Evolutionary conservation across 208 protist species (phyloP).

Genomic region (Trypanosoma congolense): DNA sequence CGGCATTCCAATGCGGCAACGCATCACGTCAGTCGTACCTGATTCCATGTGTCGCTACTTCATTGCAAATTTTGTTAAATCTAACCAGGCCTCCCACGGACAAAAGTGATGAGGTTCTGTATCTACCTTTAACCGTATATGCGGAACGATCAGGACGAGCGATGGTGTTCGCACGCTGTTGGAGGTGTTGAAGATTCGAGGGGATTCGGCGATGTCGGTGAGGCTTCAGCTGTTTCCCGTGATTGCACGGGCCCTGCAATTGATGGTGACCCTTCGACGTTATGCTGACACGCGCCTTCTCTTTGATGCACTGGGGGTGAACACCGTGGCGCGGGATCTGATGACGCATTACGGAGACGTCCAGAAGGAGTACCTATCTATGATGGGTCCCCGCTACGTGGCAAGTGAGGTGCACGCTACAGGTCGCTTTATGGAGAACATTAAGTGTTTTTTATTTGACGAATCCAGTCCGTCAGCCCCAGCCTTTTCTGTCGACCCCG

Average conservation of each 20-base stretch:
- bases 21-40: slow-evolving; percentile 65
- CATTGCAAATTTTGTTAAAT: slow-evolving; percentile 75
- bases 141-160: slow-evolving; percentile 57
- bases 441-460: slow-evolving; percentile 66
- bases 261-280: slow-evolving; percentile 67
- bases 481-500: slow-evolving; percentile 34
- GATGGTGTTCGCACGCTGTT: slow-evolving; percentile 77
- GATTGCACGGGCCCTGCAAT: slow-evolving; percentile 70
- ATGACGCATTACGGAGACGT: slow-evolving; percentile 61
- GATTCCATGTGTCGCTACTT: slow-evolving; percentile 55
- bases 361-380: slow-evolving; percentile 74
- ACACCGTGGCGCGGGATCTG: slow-evolving; percentile 61
- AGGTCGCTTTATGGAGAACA: slow-evolving; percentile 79
- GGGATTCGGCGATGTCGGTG: slow-evolving; percentile 67
- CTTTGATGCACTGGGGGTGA: slow-evolving; percentile 75
- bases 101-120: slow-evolving; percentile 55
- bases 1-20: slow-evolving; percentile 54
- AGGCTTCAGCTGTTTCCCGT: slow-evolving; percentile 81
- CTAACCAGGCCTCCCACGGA: slow-evolving; percentile 63
- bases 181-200: slow-evolving; percentile 59
- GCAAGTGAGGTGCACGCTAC: slow-evolving; percentile 62
- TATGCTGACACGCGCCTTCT: slow-evolving; percentile 72
- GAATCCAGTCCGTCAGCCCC: slow-evolving; percentile 35
- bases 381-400: slow-evolving; percentile 59
- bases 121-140: slow-evolving; percentile 60